Conservation (phyloP, 164 flowering plant species). For the Magnolia sinica region DNA sequence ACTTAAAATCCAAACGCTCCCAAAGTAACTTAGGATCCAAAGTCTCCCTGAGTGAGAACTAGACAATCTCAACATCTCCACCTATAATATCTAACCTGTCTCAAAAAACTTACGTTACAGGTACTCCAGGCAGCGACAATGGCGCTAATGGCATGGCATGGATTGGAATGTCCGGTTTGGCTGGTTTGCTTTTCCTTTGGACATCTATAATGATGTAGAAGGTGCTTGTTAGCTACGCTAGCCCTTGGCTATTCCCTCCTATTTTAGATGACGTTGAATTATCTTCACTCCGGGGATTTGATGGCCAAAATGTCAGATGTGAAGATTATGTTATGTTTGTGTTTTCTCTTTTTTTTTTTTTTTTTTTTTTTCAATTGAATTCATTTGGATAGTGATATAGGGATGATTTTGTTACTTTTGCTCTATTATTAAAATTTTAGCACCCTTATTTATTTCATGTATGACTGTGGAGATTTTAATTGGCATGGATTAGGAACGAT, state of each 20-base stretch:
- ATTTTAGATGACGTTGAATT: background rate
- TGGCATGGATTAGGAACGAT: too few relatives aligned
- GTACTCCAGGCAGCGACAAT: conserved; percentile 6
- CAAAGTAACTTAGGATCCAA: too few relatives aligned
- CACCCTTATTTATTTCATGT: too few relatives aligned
- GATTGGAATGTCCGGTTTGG: conserved; percentile 20
- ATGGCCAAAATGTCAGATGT: too few relatives aligned
- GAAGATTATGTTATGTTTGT: background rate
- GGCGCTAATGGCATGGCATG: conserved; percentile 20
- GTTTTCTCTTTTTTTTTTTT: too few relatives aligned
- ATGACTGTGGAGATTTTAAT: too few relatives aligned
- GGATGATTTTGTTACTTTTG: background rate
- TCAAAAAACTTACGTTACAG: too few relatives aligned
- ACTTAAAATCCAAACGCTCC: too few relatives aligned
- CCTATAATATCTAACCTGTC: too few relatives aligned
- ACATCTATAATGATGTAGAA: conserved; percentile 11
- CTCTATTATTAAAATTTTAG: background rate
- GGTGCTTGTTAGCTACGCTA: background rate
- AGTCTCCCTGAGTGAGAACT: too few relatives aligned
- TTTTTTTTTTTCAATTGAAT: background rate
- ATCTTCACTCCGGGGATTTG: background rate
- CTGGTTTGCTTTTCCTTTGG: conserved; percentile 27
- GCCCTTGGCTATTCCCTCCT: background rate
- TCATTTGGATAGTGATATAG: background rate
- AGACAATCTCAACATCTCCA: too few relatives aligned